Evolutionary conservation across 1,139 yeast species (phyloP).

Genomic region (Nematodospora anomalae): DNA sequence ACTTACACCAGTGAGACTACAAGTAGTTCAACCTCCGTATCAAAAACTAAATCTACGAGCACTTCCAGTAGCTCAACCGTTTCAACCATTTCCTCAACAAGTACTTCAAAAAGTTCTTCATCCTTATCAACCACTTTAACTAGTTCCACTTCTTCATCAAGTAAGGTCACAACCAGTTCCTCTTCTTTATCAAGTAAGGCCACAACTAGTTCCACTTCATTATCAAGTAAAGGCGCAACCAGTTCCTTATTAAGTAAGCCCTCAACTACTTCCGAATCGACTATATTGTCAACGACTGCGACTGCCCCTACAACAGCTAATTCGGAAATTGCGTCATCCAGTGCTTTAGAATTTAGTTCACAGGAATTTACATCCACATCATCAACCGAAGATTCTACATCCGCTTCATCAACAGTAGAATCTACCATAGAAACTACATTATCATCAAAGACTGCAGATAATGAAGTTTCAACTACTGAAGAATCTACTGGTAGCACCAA

Average conservation of each 20-base stretch:
- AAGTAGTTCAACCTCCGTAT: conserved; percentile 8
- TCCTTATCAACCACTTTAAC: conserved; percentile 10
- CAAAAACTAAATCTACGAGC: conserved; percentile 9
- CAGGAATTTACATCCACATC: too few relatives aligned
- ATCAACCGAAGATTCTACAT: background rate
- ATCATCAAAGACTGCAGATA: background rate
- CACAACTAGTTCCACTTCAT: conserved; percentile 1
- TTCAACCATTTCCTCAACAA: conserved; percentile 11
- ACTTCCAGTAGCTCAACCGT: conserved; percentile 13
- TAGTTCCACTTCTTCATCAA: conserved; percentile 9
- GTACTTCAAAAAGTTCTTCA: conserved; percentile 11
- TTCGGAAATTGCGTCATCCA: background rate
- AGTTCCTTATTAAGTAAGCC: conserved; percentile 9
- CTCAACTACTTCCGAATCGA: conserved; percentile 7
- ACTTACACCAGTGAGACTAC: conserved; percentile 6
- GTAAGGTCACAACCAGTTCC: conserved; percentile 8
- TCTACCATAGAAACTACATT: background rate
- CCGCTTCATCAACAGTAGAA: background rate
- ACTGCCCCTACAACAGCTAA: conserved; percentile 5
- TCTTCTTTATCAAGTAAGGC: conserved; percentile 6
- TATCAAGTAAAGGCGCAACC: conserved; percentile 5
- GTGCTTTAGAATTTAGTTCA: conserved; percentile 1
- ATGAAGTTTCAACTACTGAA: background rate
- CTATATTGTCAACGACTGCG: conserved; percentile 6
- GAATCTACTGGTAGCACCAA: background rate